Conservation (phyloP, 1,284 basidiomycete genomes). For the Cutaneotrichosporon cavernicola region DNA sequence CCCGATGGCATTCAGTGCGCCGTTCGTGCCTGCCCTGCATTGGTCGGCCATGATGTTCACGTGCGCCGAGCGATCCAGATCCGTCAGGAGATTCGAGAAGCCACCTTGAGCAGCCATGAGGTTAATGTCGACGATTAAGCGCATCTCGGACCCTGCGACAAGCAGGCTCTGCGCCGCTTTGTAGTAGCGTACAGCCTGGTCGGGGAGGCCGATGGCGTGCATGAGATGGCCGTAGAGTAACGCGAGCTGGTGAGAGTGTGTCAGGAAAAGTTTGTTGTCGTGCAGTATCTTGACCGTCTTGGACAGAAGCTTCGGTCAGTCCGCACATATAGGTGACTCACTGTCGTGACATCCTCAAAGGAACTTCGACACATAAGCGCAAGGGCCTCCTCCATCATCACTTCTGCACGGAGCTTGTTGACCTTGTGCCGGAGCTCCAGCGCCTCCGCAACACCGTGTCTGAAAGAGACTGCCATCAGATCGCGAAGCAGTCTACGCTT, state of each 20-base stretch:
- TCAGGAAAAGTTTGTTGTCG: slow-evolving; percentile 26
- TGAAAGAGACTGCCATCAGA: slow-evolving; percentile 30
- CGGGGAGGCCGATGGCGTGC: slow-evolving; percentile 34
- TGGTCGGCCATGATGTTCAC: slow-evolving; percentile 31
- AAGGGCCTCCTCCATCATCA: slow-evolving; percentile 43
- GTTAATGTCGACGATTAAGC: slow-evolving; percentile 37
- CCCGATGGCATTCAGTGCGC: slow-evolving; percentile 35
- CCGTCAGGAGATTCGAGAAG: slow-evolving; percentile 18
- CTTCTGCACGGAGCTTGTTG: slow-evolving; percentile 34
- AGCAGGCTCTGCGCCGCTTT: slow-evolving; percentile 30
- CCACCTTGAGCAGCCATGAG: slow-evolving; percentile 27
- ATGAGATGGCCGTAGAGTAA: slow-evolving; percentile 42
- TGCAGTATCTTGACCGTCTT: slow-evolving; percentile 26
- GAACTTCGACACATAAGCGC: slow-evolving; percentile 37
- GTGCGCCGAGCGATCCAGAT: slow-evolving; percentile 14
- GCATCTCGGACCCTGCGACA: slow-evolving; percentile 40
- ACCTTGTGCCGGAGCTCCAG: slow-evolving; percentile 23
- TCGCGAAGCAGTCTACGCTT: slow-evolving; percentile 16
- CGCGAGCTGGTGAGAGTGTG: slow-evolving; percentile 36
- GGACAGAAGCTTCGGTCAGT: slow-evolving; percentile 27
- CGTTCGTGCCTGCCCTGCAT: slow-evolving; percentile 37
- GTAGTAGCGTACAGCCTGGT: slow-evolving; percentile 36
- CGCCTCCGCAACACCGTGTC: slow-evolving; percentile 32
- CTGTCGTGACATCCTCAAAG: slow-evolving; percentile 30
- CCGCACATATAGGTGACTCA: slow-evolving; percentile 14